Percentiles rank a stretch among this genome's conserved stretches.
Conservation (phyloP, 805 yeast species). For the Saccharomycopsis oosterbeekiorum region DNA sequence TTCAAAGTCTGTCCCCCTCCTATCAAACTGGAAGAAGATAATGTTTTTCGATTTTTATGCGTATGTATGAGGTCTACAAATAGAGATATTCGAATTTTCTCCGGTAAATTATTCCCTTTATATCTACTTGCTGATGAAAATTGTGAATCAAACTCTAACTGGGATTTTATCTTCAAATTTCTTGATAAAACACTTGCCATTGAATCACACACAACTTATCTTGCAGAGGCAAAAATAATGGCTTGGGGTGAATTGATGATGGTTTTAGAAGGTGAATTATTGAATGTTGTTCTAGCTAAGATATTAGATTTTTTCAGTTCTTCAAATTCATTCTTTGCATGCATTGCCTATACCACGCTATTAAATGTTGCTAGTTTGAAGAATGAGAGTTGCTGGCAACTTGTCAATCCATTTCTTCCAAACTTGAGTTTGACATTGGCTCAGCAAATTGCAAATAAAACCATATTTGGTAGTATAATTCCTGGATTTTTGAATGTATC, state of each 20-base stretch:
- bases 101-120: slow-evolving; percentile 45
- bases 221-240: slow-evolving; percentile 14
- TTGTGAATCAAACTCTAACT: slow-evolving; percentile 25
- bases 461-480: slow-evolving; percentile 46
- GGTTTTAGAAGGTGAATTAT: slow-evolving; percentile 54
- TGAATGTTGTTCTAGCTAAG: slow-evolving; percentile 55
- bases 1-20: slow-evolving; percentile 43
- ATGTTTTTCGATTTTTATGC: slow-evolving; percentile 33
- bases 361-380: slow-evolving; percentile 46
- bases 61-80: slow-evolving; percentile 32
- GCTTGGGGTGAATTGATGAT: slow-evolving; percentile 60
- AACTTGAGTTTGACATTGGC: slow-evolving; percentile 57
- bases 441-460: slow-evolving; percentile 38
- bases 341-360: slow-evolving; percentile 59
- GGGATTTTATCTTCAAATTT: slow-evolving; percentile 9
- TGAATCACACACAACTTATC: slow-evolving; percentile 8
- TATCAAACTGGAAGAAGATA: slow-evolving; percentile 18
- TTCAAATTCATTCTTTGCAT: slow-evolving; percentile 51
- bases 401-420: slow-evolving; percentile 72
- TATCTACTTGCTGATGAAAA: slow-evolving; percentile 33
- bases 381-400: slow-evolving; percentile 62
- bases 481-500: slow-evolving; percentile 59
- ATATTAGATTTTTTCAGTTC: slow-evolving; percentile 60
- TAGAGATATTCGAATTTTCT: slow-evolving; percentile 47
- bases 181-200: slow-evolving; percentile 14